Percentiles rank a stretch among this genome's conserved stretches.
Conservation (phyloP, 208 protist genomes). For the Leishmania mexicana region DNA sequence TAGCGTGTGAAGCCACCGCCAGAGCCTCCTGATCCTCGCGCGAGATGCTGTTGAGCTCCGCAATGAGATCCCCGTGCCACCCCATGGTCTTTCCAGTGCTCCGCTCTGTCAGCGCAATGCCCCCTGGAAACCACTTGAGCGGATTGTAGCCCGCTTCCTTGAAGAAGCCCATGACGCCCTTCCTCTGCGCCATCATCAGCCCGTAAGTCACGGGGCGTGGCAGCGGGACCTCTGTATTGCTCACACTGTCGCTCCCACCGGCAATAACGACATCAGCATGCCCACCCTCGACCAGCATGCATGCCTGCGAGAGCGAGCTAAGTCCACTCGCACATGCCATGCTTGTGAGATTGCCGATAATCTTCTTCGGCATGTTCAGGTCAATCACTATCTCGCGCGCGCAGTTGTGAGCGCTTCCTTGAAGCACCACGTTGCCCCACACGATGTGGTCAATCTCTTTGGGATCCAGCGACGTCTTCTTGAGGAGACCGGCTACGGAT, state of each 20-base stretch:
- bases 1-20: constrained; percentile 64
- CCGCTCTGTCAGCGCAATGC: constrained; percentile 60
- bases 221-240: constrained; percentile 68
- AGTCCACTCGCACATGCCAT: constrained; percentile 85
- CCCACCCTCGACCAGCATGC: constrained; percentile 76
- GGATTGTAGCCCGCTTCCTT: constrained; percentile 73
- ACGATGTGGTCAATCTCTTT: constrained; percentile 81
- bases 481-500: constrained; percentile 73
- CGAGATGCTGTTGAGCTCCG: constrained; percentile 72
- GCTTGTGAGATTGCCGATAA: constrained; percentile 75
- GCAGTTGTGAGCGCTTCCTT: constrained; percentile 74
- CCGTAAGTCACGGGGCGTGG: constrained; percentile 57
- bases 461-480: constrained; percentile 72
- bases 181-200: constrained; percentile 59
- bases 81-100: constrained; percentile 92
- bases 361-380: constrained; percentile 72
- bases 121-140: constrained; percentile 64
- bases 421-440: constrained; percentile 91
- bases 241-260: constrained; percentile 87
- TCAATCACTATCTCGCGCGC: constrained; percentile 88
- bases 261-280: constrained; percentile 84
- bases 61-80: constrained; percentile 87
- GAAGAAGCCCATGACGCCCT: constrained; percentile 52
- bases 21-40: constrained; percentile 77
- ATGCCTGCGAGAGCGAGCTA: constrained; percentile 75